phyloP scores from a whole-genome alignment of 176 grass and related monocot species.

The Dendrocalamus sinicus region DNA sequence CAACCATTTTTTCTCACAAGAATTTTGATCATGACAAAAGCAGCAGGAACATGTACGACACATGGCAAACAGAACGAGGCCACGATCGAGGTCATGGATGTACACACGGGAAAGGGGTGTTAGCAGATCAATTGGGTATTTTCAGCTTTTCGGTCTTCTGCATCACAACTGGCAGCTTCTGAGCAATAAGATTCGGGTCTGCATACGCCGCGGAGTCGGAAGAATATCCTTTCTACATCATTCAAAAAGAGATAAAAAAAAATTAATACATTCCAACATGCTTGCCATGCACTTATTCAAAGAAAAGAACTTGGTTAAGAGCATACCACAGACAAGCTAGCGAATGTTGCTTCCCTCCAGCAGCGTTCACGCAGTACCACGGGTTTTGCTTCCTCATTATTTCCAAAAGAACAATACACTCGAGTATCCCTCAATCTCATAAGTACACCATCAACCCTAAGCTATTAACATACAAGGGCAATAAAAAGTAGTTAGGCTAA shows the following conservation, averaged over 20 bases:
- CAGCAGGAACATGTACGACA: conserved; percentile 20
- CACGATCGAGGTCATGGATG: neutral
- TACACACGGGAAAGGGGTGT: neutral
- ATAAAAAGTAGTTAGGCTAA: conserved; percentile 13
- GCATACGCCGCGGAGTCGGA: conserved; percentile 62
- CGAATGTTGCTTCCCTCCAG: conserved; percentile 90
- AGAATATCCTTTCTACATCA: conserved; percentile 71
- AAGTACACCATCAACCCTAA: conserved; percentile 85
- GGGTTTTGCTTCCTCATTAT: conserved; percentile 44
- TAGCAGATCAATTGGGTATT: conserved; percentile 48
- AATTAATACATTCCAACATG: neutral
- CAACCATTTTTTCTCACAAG: neutral
- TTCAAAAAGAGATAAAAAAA: neutral
- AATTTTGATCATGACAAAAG: neutral
- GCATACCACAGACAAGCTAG: conserved; percentile 70
- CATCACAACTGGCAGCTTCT: conserved; percentile 68
- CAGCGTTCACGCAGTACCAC: conserved; percentile 76
- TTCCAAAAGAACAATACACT: conserved; percentile 81
- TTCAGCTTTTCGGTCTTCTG: conserved; percentile 77
- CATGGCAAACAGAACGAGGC: conserved; percentile 5
- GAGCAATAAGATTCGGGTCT: conserved; percentile 74
- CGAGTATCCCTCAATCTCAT: conserved; percentile 93
- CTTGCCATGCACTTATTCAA: neutral
- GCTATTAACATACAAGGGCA: conserved; percentile 49
- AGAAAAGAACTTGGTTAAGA: neutral